phyloP scores from a whole-genome alignment of 1,284 basidiomycete genomes.

The Megacollybia platyphylla region DNA sequence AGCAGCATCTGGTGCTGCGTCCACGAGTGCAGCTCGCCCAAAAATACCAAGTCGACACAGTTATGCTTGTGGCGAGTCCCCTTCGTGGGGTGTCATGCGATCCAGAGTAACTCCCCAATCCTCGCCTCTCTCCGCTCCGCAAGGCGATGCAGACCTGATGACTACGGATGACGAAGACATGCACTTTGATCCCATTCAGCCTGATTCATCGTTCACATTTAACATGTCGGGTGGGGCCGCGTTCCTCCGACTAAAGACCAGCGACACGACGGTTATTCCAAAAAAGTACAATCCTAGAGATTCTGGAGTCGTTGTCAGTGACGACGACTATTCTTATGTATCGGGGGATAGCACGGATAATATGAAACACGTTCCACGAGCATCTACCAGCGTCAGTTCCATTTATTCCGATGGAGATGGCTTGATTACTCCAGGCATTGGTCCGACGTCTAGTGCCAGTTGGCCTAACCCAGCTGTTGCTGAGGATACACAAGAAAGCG shows the following conservation, averaged over 20 bases:
- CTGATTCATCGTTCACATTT: conserved; percentile 40
- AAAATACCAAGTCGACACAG: conserved; percentile 42
- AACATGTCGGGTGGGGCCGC: conserved; percentile 43
- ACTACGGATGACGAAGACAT: conserved; percentile 30
- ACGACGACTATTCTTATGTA: conserved; percentile 34
- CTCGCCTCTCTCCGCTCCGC: conserved; percentile 23
- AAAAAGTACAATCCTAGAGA: conserved; percentile 64
- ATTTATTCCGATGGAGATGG: conserved; percentile 44
- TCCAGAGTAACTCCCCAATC: conserved; percentile 32
- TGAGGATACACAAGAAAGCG: conserved; percentile 19
- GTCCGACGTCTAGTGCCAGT: conserved; percentile 37
- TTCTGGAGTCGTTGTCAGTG: conserved; percentile 48
- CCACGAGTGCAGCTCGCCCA: conserved; percentile 12
- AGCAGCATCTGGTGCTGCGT: conserved; percentile 12
- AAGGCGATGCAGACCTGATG: conserved; percentile 11
- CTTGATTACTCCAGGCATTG: conserved; percentile 53
- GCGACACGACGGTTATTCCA: conserved; percentile 26
- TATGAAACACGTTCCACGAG: conserved; percentile 31
- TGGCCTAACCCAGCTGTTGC: conserved; percentile 46
- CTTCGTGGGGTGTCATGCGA: conserved; percentile 31
- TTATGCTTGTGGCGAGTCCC: conserved; percentile 31
- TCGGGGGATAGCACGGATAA: conserved; percentile 17
- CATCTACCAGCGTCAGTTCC: conserved; percentile 50
- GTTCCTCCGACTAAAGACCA: conserved; percentile 36
- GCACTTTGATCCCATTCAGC: conserved; percentile 34